A percentile compares a stretch with the other conserved stretches of the same genome.
Conservation (phyloP, 805 yeast species). For the Pichia paraexigua region DNA sequence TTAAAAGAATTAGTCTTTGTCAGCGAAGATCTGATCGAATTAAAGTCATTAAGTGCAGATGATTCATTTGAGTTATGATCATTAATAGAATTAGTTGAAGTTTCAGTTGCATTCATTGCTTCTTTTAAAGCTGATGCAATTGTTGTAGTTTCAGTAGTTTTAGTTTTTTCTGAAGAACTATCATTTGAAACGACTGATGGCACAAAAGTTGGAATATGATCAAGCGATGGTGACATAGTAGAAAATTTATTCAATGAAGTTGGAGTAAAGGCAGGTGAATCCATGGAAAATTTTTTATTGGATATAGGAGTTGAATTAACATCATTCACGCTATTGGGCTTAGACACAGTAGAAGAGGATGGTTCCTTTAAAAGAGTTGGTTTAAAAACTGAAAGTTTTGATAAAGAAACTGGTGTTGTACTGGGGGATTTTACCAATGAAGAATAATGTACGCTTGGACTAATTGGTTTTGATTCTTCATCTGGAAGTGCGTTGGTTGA, state of each 20-base stretch:
- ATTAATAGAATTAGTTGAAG: background rate
- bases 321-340: background rate
- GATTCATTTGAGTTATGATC: background rate
- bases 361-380: slow-evolving; percentile 5
- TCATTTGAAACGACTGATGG: slow-evolving; percentile 29
- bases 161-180: background rate
- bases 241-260: slow-evolving; percentile 32
- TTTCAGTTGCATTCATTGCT: background rate
- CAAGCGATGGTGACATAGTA: slow-evolving; percentile 40
- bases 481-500: slow-evolving; percentile 2
- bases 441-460: slow-evolving; percentile 4
- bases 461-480: background rate
- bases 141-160: background rate
- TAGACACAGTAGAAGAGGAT: background rate
- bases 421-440: slow-evolving; percentile 8
- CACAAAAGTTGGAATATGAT: slow-evolving; percentile 41
- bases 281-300: slow-evolving; percentile 43
- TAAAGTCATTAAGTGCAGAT: background rate
- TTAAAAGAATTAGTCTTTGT: slow-evolving; percentile 15
- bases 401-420: slow-evolving; percentile 1
- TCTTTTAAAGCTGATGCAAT: slow-evolving; percentile 1
- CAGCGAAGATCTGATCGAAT: slow-evolving; percentile 1
- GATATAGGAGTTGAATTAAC: background rate
- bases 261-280: slow-evolving; percentile 50
- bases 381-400: slow-evolving; percentile 5